Evolutionary conservation across 2,329 filamentous ascomycete species (phyloP), one percentile per base, ranked within the genome.

Genomic region (Purpureocillium takamizusanense): DNA sequence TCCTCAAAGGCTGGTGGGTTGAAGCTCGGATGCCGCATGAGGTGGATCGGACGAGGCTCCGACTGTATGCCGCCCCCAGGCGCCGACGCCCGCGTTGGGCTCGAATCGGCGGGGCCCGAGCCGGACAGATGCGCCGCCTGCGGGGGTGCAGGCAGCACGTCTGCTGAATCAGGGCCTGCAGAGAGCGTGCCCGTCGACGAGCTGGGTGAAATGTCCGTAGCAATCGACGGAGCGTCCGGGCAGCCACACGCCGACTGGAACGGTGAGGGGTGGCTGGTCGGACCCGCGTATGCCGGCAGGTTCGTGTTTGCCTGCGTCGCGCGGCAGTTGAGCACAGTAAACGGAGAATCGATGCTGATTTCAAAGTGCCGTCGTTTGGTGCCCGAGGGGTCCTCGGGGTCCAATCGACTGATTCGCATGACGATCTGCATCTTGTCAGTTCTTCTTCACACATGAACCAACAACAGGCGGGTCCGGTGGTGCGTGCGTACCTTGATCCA

Each of bases 341-440:
- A 90, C 1, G 89, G 89, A 2, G 88, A 95, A 61, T 95, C 89
- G 50, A 95, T 95, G 48, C 87, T 94, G 51, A 95, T 95, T 60
- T 95, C 89, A 49, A 94, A 95, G 56, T 95, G 89, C 27, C 88
- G 77, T 46, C 88, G 78, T 54, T 89, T 89, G 45, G 67, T 72
- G 28, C 72, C 73, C 1, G 69, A 70, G 0, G 87, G 80, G 51
- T 94, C 85, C 10, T 81, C 78, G 30, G 81, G 75, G 50, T 95
- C 89, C 12, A 83, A 68, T 50, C 86, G 87, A 23, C 88, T 95
- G 34, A 95, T 81, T 37, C 89, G 83, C 78, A 95, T 86, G 44
- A 95, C 87, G 53, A 95, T 87, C 86, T 90, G 44, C 6, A 10
- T 3, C 25, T 2, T 30, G 35, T 55, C 40, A 52, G 40, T 28